Evolutionary conservation across 2,329 filamentous ascomycete species (phyloP), one percentile per base, ranked within the genome.

Genomic region (Alternaria panax): DNA sequence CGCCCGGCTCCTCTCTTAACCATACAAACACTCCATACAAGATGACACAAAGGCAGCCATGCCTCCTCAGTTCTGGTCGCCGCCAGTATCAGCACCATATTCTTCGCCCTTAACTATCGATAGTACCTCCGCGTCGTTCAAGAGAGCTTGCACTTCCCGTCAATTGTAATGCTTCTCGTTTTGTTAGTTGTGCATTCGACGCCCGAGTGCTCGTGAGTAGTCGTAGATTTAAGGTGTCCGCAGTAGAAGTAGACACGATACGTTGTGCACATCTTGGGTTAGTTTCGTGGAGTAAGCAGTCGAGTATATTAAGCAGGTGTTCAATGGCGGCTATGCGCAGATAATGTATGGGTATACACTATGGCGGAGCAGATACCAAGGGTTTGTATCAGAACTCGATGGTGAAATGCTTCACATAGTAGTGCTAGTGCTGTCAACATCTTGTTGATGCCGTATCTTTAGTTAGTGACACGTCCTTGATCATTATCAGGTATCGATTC

Each of bases 201-300:
- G n/a, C 27, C 20, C 4, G 34, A 27, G 14, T 58, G 51, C 28
- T 48, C 16, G 12, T 41, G 30, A 30, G n/a, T 36, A 16, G 34
- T 30, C 5, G 51, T 36, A 5, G 14, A 28, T 42, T 40, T 54
- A 9, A 54, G 51, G 43, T 58, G 56, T 14, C 36, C 36, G n/a
- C 51, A 58, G n/a, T 42, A 18, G 36, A 46, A 54, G 36, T 48
- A 58, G 5, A 54, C 6, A 18, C 43, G 22, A 25, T 54, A 40
- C 25, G 16, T 36, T 25, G 24, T 32, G 18, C 42, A 36, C 55
- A 58, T 54, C 30, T 20, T 51, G 36, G 25, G 14, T n/a, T n/a
- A 11, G 16, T 28, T 20, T 22, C 9, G n/a, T 41, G 32, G 22
- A 38, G 9, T 12, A 7, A 20, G 32, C 30, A 51, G 32, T n/a